These are phyloP conservation scores for Neonothopanus nambi DNA, from an alignment of 1,284 basidiomycete species.

Conservation along the genomic window DNA sequence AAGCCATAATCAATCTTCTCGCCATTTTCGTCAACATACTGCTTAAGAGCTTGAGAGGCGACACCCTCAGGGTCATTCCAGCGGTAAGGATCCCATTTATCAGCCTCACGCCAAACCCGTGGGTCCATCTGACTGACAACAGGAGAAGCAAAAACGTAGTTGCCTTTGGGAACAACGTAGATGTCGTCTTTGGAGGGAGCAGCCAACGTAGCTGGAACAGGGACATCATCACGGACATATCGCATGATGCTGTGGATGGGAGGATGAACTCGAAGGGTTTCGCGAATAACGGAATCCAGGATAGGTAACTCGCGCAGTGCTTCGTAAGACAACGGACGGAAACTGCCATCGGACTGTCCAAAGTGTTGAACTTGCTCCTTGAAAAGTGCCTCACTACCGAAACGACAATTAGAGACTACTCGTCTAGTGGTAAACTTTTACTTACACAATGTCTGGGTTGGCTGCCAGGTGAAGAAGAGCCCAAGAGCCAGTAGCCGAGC, in stretches of 20 bases:
- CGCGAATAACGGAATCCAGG: constrained; percentile 88
- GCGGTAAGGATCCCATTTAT: constrained; percentile 77
- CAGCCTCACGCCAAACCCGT: constrained; percentile 75
- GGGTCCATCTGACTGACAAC: constrained; percentile 91
- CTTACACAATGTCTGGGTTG: constrained; percentile 75
- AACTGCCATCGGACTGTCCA: constrained; percentile 75
- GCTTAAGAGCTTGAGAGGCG: constrained; percentile 73
- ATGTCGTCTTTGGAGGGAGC: constrained; percentile 71
- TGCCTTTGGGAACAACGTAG: constrained; percentile 90
- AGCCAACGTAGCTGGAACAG: constrained; percentile 80
- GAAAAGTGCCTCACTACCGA: constrained; percentile 73
- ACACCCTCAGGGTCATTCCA: constrained; percentile 85
- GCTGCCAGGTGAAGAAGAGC: constrained; percentile 89
- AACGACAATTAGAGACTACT: not conserved
- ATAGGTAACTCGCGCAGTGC: constrained; percentile 83
- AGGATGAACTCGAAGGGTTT: constrained; percentile 90
- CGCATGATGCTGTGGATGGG: constrained; percentile 94
- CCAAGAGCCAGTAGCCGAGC: constrained; percentile 92
- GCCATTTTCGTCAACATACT: constrained; percentile 72
- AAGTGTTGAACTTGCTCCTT: constrained; percentile 89
- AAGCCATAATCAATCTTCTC: constrained; percentile 97
- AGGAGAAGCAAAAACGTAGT: constrained; percentile 91
- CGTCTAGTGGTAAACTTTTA: constrained; percentile 19
- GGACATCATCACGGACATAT: constrained; percentile 83
- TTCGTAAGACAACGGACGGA: constrained; percentile 86